Base-by-base conservation (phyloP, 2,329 filamentous ascomycete genomes). In the Fusarium sp. region DNA sequence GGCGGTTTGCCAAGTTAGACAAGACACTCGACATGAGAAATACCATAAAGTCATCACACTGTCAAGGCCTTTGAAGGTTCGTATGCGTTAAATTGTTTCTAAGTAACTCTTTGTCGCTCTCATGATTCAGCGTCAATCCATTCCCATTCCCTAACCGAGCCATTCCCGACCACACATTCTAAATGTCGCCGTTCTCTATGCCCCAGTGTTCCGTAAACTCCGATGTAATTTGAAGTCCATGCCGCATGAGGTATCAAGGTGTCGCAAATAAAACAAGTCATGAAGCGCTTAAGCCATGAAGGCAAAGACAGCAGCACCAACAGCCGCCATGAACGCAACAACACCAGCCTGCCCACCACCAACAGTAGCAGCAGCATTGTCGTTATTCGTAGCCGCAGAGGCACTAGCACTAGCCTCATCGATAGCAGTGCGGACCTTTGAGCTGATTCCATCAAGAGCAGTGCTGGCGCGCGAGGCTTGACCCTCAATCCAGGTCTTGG, bases 221-320 rank as follows among this genome's bases (percentile, higher is more conserved):
- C 72, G 15, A 3, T 63, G 15, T 22, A 28, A 58, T 44, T 49
- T 36, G 10, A 38, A 45, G 60, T 51, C 54, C 67, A 63, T 74
- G 41, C 42, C 61, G 55, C 55, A 6, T 51, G 48, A 71, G 67
- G 72, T 69, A 69, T 64, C 63, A 39, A 54, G 48, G n/a, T 51
- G 5, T 68, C 39, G 51, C 39, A 39, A 28, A 20, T 28, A 28
- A 58, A 49, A 18, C 7, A 56, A 44, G 22, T 45, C 5, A 7
- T 24, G 9, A 55, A 31, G 22, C 55, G 10, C 9, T n/a, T 58
- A 58, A 38, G 42, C 55, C 42, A 58, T 51, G 1, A 77, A 69
- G 47, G 75, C 76, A 22, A 79, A 77, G 24, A 71, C 75, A 33
- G 77, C 75, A 13, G 70, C 75, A 15, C 76, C 76, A 44, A 78